These are phyloP conservation scores for Diaporthe capsici DNA, from an alignment of 2,329 filamentous ascomycete genomes.

Conservation along the genomic window DNA sequence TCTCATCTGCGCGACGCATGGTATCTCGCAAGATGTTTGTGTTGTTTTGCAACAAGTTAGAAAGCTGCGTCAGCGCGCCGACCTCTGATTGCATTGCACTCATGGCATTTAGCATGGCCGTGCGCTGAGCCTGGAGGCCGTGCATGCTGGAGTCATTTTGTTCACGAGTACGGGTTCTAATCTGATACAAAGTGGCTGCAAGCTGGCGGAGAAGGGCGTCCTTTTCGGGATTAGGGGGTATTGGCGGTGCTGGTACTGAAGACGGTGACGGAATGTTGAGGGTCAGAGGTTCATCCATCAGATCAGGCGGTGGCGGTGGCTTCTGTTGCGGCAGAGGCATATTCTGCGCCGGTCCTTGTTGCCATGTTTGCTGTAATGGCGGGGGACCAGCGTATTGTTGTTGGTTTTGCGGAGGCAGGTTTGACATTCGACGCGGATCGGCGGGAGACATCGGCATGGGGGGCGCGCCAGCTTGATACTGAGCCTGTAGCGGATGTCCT, in stretches of 20 bases:
- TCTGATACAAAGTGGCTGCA: conserved; percentile 76
- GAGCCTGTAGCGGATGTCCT: conserved; percentile 23
- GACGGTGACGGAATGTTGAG: conserved; percentile 63
- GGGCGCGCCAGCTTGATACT: conserved; percentile 44
- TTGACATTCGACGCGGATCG: conserved; percentile 38
- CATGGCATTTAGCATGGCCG: conserved; percentile 80
- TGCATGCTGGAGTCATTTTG: conserved; percentile 83
- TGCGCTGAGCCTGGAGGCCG: conserved; percentile 83
- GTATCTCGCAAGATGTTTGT: conserved; percentile 83
- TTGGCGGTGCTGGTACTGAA: conserved; percentile 80
- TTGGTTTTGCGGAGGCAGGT: conserved; percentile 40
- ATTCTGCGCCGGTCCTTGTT: conserved; percentile 43
- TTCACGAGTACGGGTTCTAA: conserved; percentile 76
- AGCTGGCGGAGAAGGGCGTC: conserved; percentile 87
- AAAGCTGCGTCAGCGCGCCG: conserved; percentile 77
- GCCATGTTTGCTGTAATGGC: conserved; percentile 42
- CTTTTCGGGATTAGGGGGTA: conserved; percentile 96
- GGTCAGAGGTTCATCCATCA: conserved; percentile 71
- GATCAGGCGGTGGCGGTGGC: conserved; percentile 64
- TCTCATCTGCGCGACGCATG: conserved; percentile 82
- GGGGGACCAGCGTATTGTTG: conserved; percentile 47
- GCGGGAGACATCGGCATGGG: conserved; percentile 31
- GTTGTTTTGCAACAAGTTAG: conserved; percentile 80
- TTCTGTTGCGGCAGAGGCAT: conserved; percentile 50
- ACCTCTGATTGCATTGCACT: conserved; percentile 81